Percentiles rank a stretch among this genome's conserved stretches.
These are phyloP conservation scores for Sonneratia caseolaris DNA, from an alignment of 345 rosid genomes.

Conservation along the genomic window DNA sequence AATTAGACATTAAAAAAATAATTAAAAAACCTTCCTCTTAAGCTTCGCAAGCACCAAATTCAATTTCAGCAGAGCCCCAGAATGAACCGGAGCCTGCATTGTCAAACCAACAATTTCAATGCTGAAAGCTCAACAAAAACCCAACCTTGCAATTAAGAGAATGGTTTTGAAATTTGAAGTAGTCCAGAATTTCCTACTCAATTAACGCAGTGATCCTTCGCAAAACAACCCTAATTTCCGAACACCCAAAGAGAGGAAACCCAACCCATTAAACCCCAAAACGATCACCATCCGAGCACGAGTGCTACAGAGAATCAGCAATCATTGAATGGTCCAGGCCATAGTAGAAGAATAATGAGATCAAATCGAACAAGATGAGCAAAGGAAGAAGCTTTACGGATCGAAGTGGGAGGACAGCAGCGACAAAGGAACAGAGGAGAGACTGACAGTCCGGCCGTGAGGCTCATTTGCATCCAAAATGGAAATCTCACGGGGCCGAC, in stretches of 20 bases:
- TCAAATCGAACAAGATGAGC: neutral
- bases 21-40: neutral
- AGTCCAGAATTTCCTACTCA: too few relatives aligned
- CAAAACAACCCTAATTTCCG: neutral
- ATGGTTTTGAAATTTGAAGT: neutral
- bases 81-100: neutral
- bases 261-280: neutral
- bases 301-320: neutral
- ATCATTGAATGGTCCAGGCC: neutral
- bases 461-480: neutral
- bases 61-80: neutral
- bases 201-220: neutral
- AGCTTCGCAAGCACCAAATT: neutral
- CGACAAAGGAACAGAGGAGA: neutral
- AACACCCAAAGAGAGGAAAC: neutral
- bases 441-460: constrained; percentile 3
- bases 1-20: neutral
- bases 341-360: neutral
- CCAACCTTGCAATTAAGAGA: neutral
- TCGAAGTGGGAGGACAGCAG: constrained; percentile 1
- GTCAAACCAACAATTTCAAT: neutral
- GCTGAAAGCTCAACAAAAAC: neutral
- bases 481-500: constrained; percentile 4
- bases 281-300: neutral
- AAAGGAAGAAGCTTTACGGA: constrained; percentile 2